phyloP scores from a whole-genome alignment of 805 yeast genomes.

The Metschnikowia cubensis region DNA sequence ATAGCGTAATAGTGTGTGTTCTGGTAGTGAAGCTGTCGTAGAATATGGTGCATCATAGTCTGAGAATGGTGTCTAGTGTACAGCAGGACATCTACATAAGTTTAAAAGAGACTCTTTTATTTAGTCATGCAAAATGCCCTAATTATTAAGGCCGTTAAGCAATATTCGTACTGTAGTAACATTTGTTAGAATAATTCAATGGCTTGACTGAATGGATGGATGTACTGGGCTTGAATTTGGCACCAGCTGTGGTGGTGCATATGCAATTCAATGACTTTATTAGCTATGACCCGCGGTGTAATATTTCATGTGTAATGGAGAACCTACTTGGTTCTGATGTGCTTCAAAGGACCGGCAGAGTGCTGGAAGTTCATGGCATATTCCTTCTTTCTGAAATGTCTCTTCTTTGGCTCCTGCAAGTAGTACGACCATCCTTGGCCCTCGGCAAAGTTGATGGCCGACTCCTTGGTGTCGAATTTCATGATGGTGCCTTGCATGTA shows the following conservation, averaged over 20 bases:
- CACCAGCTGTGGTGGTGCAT: neutral
- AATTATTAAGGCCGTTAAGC: too few species aligned
- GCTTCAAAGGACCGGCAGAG: constrained; percentile 67
- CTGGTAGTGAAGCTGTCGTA: too few species aligned
- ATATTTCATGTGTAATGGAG: neutral
- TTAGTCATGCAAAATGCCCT: too few species aligned
- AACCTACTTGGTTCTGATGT: constrained; percentile 68
- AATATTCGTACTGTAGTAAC: too few species aligned
- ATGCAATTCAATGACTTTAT: neutral
- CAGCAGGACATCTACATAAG: too few species aligned
- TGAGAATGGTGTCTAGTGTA: too few species aligned
- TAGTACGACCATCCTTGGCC: constrained; percentile 85
- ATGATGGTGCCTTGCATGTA: constrained; percentile 76
- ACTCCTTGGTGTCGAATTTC: constrained; percentile 69
- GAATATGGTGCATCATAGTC: too few species aligned
- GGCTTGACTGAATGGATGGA: too few species aligned
- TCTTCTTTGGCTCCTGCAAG: constrained; percentile 74
- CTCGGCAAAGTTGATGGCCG: constrained; percentile 74
- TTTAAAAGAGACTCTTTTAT: too few species aligned
- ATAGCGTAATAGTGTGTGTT: too few species aligned
- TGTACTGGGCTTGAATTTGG: neutral
- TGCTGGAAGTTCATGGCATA: constrained; percentile 71
- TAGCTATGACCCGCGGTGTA: constrained; percentile 2
- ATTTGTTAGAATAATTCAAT: too few species aligned
- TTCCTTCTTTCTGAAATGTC: constrained; percentile 70